Evolutionary conservation across 371 early-diverging fungal genomes (phyloP).

Genomic region (Batkoa obscura): DNA sequence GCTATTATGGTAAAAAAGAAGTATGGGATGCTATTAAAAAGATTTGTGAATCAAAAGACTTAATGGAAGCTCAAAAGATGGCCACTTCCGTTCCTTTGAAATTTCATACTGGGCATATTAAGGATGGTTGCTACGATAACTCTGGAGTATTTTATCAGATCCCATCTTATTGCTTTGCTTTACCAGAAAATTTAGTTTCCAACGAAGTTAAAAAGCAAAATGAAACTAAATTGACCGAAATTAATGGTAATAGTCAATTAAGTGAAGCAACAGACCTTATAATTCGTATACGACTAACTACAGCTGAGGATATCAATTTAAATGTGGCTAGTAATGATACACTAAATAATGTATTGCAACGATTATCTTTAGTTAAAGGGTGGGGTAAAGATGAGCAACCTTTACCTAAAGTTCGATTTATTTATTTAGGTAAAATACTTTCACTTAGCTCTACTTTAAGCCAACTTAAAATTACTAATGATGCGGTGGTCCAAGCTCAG

Average conservation of each 20-base stretch:
- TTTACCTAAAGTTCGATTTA: not conserved
- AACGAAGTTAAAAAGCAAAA: not conserved
- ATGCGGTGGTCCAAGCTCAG: not conserved
- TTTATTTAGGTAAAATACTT: slow-evolving; percentile 1
- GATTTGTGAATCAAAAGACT: slow-evolving; percentile 17
- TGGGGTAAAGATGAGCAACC: not conserved
- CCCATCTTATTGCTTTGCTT: slow-evolving; percentile 37
- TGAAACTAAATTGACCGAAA: not conserved
- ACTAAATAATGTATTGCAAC: not conserved
- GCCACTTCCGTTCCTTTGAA: slow-evolving; percentile 36
- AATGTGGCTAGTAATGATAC: not conserved
- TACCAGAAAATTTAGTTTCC: slow-evolving; percentile 29
- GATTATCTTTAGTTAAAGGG: not conserved
- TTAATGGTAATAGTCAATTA: not conserved
- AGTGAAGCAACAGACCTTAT: not conserved
- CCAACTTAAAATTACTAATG: not conserved
- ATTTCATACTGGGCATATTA: slow-evolving; percentile 42
- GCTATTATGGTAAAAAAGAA: slow-evolving; percentile 34
- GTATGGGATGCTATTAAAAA: slow-evolving; percentile 50
- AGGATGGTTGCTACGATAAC: slow-evolving; percentile 53
- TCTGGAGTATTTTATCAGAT: slow-evolving; percentile 42
- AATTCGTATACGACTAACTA: not conserved
- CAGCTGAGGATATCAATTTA: not conserved
- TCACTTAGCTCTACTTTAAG: not conserved
- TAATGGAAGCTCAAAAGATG: slow-evolving; percentile 32